phyloP scores from a whole-genome alignment of 345 rosid species.

The Arabidopsis suecica region DNA sequence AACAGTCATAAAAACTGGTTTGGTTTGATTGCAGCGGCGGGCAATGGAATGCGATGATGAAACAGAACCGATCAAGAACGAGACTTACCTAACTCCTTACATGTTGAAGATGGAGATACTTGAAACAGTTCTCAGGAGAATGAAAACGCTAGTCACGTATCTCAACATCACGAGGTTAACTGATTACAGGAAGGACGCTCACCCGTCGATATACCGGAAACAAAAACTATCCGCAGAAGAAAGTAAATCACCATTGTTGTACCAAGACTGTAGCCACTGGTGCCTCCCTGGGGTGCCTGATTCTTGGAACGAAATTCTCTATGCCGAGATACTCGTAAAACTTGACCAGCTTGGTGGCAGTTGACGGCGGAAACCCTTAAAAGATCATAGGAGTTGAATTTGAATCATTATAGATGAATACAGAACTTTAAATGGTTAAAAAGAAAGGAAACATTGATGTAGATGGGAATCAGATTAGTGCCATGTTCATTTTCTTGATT shows the following conservation, averaged over 20 bases:
- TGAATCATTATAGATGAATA: conserved; percentile 15
- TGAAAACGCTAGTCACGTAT: conserved; percentile 82
- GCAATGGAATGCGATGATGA: conserved; percentile 93
- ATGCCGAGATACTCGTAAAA: conserved; percentile 68
- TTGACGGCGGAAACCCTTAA: conserved; percentile 30
- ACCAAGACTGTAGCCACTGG: conserved; percentile 99
- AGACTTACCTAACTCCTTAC: conserved; percentile 66
- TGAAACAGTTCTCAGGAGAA: conserved; percentile 72
- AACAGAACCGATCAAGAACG: conserved; percentile 84
- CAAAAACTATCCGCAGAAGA: conserved; percentile 52
- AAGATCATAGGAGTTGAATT: conserved; percentile 8
- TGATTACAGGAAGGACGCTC: conserved; percentile 90
- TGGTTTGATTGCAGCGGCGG: conserved; percentile 69
- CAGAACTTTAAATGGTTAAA: not conserved
- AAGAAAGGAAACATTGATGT: not conserved
- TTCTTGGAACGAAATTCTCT: conserved; percentile 88
- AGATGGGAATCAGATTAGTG: conserved; percentile 25
- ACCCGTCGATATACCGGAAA: conserved; percentile 88
- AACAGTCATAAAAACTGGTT: not conserved
- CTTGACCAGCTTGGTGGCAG: conserved; percentile 41
- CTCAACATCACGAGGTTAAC: conserved; percentile 85
- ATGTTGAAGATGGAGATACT: conserved; percentile 81
- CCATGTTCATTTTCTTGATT: conserved; percentile 1
- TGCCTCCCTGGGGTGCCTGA: conserved; percentile 99
- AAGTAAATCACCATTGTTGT: conserved; percentile 58